Evolutionary conservation across 164 flowering plant genomes (phyloP).

Genomic region (Tinospora cordifolia): DNA sequence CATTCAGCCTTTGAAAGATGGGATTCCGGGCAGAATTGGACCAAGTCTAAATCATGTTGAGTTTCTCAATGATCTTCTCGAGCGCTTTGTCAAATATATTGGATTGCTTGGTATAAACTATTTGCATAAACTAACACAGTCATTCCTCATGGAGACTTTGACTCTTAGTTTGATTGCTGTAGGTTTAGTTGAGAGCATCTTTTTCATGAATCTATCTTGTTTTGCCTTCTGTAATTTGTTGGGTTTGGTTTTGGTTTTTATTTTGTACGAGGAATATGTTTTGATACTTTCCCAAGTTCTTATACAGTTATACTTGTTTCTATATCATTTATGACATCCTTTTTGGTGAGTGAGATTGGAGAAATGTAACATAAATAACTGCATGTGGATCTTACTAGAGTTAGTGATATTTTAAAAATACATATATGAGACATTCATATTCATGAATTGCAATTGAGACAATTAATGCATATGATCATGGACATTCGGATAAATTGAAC

Average conservation of each 20-base stretch:
- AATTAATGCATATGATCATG: not conserved
- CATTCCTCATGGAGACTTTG: too few relatives aligned
- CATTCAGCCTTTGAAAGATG: too few relatives aligned
- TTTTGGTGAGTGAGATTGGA: conserved; percentile 1
- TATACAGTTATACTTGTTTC: too few relatives aligned
- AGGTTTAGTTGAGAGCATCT: not conserved
- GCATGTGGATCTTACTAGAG: not conserved
- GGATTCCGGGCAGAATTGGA: too few relatives aligned
- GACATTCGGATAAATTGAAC: not conserved
- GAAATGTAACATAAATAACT: too few relatives aligned
- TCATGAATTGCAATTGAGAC: not conserved
- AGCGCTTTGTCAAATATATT: too few relatives aligned
- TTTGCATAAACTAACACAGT: too few relatives aligned
- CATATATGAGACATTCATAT: not conserved
- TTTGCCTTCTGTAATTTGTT: too few relatives aligned
- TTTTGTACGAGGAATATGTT: not conserved
- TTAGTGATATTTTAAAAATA: not conserved
- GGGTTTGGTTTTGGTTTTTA: not conserved
- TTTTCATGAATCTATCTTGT: not conserved
- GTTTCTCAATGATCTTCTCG: too few relatives aligned
- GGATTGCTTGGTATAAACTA: too few relatives aligned
- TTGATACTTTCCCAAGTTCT: not conserved
- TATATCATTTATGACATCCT: not conserved
- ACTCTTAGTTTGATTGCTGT: not conserved
- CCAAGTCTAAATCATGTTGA: too few relatives aligned